These are phyloP conservation scores for Plenodomus lindquistii DNA, from an alignment of 2,329 filamentous ascomycete species.

Conservation along the genomic window DNA sequence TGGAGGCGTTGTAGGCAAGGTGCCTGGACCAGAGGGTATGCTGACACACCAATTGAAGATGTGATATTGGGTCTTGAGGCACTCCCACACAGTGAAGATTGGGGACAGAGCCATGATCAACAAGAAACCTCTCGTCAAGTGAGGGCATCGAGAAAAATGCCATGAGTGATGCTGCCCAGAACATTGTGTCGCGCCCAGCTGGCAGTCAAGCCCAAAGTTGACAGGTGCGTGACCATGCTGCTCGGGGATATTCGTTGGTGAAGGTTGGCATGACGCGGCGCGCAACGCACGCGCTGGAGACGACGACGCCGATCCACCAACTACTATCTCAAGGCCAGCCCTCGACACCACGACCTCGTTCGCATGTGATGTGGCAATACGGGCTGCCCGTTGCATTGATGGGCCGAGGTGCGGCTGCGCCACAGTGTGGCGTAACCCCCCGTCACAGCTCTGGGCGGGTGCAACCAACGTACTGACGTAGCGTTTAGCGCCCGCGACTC, in stretches of 20 bases:
- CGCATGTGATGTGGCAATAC: slow-evolving; percentile 9
- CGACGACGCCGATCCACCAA: slow-evolving; percentile 11
- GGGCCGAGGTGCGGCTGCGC: neutral
- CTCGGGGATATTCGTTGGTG: neutral
- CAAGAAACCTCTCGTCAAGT: too few relatives aligned
- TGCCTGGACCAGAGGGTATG: too few relatives aligned
- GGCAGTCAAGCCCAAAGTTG: neutral
- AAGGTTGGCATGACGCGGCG: neutral
- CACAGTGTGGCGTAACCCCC: neutral
- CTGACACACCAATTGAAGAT: too few relatives aligned
- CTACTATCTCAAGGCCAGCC: neutral
- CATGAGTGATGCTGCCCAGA: neutral
- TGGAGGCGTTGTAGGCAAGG: too few relatives aligned
- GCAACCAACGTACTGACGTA: neutral
- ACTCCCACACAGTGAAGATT: too few relatives aligned
- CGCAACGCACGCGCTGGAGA: neutral
- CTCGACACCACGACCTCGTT: neutral
- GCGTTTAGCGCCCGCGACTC: slow-evolving; percentile 1
- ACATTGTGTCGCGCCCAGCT: neutral
- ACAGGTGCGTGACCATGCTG: neutral
- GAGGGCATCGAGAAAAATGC: neutral
- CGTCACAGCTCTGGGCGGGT: neutral
- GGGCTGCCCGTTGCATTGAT: too few relatives aligned
- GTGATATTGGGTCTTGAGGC: too few relatives aligned
- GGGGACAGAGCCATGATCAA: too few relatives aligned